A percentile compares a stretch with the other conserved stretches of the same genome.
Evolutionary conservation across 495 filamentous ascomycete genomes (phyloP).

Genomic region (Usnea hakonensis): DNA sequence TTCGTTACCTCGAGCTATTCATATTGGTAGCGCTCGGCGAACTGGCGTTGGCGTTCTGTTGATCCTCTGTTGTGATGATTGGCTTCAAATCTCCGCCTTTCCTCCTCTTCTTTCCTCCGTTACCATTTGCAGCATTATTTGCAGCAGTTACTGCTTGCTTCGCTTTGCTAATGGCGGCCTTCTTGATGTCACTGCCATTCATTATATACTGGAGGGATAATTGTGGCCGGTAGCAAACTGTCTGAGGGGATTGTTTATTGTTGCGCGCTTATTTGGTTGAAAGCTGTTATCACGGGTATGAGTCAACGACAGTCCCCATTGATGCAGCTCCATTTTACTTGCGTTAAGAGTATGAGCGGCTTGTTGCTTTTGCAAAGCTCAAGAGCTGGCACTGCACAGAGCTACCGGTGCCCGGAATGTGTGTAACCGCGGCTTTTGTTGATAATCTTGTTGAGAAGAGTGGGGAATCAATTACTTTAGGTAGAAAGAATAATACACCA

Average conservation of each 20-base stretch:
- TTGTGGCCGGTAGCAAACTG: background rate
- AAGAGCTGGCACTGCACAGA: slow-evolving; percentile 2
- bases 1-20: slow-evolving; percentile 47
- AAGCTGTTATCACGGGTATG: background rate
- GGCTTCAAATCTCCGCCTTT: slow-evolving; percentile 80
- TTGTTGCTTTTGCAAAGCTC: background rate
- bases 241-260: background rate
- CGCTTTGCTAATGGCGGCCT: slow-evolving; percentile 68
- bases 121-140: slow-evolving; percentile 56
- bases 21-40: slow-evolving; percentile 34
- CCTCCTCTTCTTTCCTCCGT: slow-evolving; percentile 62
- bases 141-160: slow-evolving; percentile 62
- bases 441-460: slow-evolving; percentile 1
- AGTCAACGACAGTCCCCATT: slow-evolving; percentile 1
- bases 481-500: too few species aligned
- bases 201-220: slow-evolving; percentile 38
- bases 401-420: slow-evolving; percentile 2
- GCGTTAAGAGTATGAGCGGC: slow-evolving; percentile 6
- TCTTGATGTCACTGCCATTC: slow-evolving; percentile 69
- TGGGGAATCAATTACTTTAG: too few species aligned
- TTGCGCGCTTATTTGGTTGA: slow-evolving; percentile 1
- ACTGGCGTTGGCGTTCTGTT: slow-evolving; percentile 33
- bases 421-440: slow-evolving; percentile 4
- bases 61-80: slow-evolving; percentile 76
- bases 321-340: background rate